phyloP scores from a whole-genome alignment of 2,329 filamentous ascomycete species.

The Ophiobolus disseminans region DNA sequence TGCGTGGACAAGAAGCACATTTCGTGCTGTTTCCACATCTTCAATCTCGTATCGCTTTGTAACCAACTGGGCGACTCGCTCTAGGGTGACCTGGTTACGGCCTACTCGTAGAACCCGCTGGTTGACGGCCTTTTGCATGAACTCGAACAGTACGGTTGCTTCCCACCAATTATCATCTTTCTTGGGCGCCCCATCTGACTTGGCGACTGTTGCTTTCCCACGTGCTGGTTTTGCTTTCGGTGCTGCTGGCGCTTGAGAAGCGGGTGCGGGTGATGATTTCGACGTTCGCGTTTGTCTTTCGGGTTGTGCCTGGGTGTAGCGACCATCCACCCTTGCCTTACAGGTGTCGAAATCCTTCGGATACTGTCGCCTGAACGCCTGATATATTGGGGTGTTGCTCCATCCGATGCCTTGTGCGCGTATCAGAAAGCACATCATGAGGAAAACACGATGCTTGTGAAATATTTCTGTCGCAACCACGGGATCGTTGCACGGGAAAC shows the following conservation, averaged over 20 bases:
- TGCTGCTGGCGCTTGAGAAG: constrained; percentile 2
- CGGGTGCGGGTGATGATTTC: constrained; percentile 16
- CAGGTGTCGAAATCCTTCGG: constrained; percentile 44
- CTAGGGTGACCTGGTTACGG: constrained; percentile 41
- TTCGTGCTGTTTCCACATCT: constrained; percentile 37
- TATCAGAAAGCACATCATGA: constrained; percentile 55
- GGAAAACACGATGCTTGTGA: constrained; percentile 50
- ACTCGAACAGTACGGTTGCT: constrained; percentile 47
- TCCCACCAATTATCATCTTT: constrained; percentile 52
- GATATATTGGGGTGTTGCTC: constrained; percentile 53
- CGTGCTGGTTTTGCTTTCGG: constrained; percentile 7
- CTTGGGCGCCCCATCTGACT: constrained; percentile 31
- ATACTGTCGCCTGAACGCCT: constrained; percentile 49
- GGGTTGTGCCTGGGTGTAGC: constrained; percentile 22
- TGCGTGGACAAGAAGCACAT: constrained; percentile 47
- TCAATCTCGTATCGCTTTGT: constrained; percentile 49
- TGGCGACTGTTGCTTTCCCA: constrained; percentile 13
- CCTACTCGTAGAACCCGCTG: constrained; percentile 37
- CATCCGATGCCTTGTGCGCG: constrained; percentile 54
- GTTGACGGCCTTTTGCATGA: constrained; percentile 49
- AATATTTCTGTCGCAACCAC: constrained; percentile 39
- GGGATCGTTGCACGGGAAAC: constrained; percentile 33
- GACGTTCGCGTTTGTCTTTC: constrained; percentile 13
- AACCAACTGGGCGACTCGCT: constrained; percentile 43
- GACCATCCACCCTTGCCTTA: constrained; percentile 41